phyloP scores from a whole-genome alignment of 192 early-diverging fungal species.

The Coemansia sp. region DNA sequence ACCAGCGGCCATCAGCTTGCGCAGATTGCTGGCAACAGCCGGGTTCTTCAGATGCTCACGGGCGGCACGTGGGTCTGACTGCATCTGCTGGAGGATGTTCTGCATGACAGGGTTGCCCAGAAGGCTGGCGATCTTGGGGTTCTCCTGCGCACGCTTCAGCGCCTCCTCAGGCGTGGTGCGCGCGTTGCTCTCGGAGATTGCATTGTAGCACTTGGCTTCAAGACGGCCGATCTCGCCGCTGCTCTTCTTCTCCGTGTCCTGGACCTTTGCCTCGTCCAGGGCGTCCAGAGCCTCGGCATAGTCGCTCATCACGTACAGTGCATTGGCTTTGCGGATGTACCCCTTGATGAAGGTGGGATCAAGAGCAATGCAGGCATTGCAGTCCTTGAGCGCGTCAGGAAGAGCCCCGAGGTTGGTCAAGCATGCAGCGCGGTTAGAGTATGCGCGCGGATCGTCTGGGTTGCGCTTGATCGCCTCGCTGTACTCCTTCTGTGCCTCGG shows the following conservation, averaged over 20 bases:
- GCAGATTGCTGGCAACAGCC: constrained; percentile 87
- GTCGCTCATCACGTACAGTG: constrained; percentile 87
- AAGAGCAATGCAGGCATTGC: constrained; percentile 79
- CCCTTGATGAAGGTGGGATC: constrained; percentile 92
- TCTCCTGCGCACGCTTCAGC: constrained; percentile 78
- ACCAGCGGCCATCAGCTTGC: constrained; percentile 89
- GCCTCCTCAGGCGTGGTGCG: constrained; percentile 72
- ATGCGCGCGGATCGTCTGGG: constrained; percentile 82
- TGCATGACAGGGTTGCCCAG: constrained; percentile 95
- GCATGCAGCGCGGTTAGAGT: constrained; percentile 95
- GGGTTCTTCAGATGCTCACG: constrained; percentile 98
- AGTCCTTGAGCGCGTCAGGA: constrained; percentile 94
- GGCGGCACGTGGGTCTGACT: constrained; percentile 88
- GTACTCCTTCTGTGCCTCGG: constrained; percentile 88
- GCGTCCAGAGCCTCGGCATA: constrained; percentile 81
- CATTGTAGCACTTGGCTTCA: constrained; percentile 77
- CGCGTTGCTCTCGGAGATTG: constrained; percentile 62
- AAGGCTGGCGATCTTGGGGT: constrained; percentile 88
- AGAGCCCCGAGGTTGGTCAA: constrained; percentile 93
- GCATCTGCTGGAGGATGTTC: constrained; percentile 95
- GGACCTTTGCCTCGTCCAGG: constrained; percentile 71
- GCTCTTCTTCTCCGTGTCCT: constrained; percentile 84
- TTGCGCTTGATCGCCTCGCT: constrained; percentile 97
- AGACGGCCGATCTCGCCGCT: constrained; percentile 81
- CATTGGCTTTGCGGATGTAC: constrained; percentile 93